phyloP scores from a whole-genome alignment of 345 rosid species.

The Arabis hirsuta region DNA sequence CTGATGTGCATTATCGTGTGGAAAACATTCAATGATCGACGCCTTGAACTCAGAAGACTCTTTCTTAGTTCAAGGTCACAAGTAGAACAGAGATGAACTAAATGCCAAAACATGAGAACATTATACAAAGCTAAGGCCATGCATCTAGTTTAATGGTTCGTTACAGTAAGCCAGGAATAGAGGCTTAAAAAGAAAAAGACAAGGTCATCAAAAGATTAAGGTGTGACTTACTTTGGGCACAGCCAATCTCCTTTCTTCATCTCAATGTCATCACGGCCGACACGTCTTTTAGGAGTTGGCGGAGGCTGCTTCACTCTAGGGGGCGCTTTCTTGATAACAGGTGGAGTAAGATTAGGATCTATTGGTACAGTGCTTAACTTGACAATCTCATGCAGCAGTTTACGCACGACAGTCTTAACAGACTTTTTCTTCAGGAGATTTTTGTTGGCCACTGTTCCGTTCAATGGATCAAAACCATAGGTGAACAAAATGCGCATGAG shows the following conservation, averaged over 20 bases:
- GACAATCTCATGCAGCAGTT: slow-evolving; percentile 83
- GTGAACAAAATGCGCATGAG: slow-evolving; percentile 77
- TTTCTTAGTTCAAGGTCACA: slow-evolving; percentile 23
- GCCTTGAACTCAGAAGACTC: slow-evolving; percentile 3
- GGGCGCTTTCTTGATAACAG: slow-evolving; percentile 79
- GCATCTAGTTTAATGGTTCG: neutral
- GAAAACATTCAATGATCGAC: neutral
- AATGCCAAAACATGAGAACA: neutral
- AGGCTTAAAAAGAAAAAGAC: neutral
- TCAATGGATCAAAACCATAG: slow-evolving; percentile 75
- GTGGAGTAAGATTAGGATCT: slow-evolving; percentile 96
- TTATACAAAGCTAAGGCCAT: slow-evolving; percentile 12
- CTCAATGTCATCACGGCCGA: slow-evolving; percentile 97
- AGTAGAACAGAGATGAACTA: neutral
- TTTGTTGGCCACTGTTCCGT: slow-evolving; percentile 62
- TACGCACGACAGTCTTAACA: slow-evolving; percentile 78
- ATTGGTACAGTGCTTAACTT: slow-evolving; percentile 90
- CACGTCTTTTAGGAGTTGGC: slow-evolving; percentile 82
- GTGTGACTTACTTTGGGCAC: slow-evolving; percentile 80
- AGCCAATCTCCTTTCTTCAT: slow-evolving; percentile 99
- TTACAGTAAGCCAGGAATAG: neutral
- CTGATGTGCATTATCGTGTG: neutral
- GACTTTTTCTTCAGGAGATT: slow-evolving; percentile 72
- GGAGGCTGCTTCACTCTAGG: slow-evolving; percentile 98
- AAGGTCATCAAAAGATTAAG: slow-evolving; percentile 5